phyloP scores from a whole-genome alignment of 768 basidiomycete genomes.

The Inosperma sp. region DNA sequence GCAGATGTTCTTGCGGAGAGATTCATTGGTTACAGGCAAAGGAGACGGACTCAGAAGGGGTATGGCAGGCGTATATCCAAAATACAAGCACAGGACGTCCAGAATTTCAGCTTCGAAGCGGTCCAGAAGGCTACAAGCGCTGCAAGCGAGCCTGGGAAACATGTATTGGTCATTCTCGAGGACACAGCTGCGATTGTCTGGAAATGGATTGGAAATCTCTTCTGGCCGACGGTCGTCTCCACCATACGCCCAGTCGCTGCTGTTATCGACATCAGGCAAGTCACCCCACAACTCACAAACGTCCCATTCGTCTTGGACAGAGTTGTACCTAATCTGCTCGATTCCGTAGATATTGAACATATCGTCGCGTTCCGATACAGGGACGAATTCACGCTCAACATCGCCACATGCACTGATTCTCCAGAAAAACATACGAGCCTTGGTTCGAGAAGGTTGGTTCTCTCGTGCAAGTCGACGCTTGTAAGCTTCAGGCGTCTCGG shows the following conservation, averaged over 20 bases:
- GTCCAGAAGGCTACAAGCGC: no score
- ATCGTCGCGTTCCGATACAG: background rate
- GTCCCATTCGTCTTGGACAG: conserved; percentile 12
- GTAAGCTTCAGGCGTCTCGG: background rate
- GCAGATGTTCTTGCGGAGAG: background rate
- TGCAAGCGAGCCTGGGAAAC: no score
- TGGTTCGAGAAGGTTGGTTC: background rate
- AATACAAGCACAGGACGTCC: background rate
- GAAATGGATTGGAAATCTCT: background rate
- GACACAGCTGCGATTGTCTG: no score
- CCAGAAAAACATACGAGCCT: conserved; percentile 9
- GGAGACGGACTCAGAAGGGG: background rate
- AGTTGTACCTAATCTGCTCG: conserved; percentile 5
- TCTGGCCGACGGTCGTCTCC: background rate
- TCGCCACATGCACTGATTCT: background rate
- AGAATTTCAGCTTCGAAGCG: background rate
- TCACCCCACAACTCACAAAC: conserved; percentile 6
- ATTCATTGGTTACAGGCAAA: background rate
- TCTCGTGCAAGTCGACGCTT: background rate
- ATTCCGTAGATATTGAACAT: background rate
- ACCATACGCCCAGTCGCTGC: background rate
- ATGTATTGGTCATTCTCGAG: no score
- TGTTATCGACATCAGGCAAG: background rate
- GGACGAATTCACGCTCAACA: background rate
- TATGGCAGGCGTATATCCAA: background rate